phyloP scores from a whole-genome alignment of 2,329 filamentous ascomycete species.

The Hypoxylon sp. region DNA sequence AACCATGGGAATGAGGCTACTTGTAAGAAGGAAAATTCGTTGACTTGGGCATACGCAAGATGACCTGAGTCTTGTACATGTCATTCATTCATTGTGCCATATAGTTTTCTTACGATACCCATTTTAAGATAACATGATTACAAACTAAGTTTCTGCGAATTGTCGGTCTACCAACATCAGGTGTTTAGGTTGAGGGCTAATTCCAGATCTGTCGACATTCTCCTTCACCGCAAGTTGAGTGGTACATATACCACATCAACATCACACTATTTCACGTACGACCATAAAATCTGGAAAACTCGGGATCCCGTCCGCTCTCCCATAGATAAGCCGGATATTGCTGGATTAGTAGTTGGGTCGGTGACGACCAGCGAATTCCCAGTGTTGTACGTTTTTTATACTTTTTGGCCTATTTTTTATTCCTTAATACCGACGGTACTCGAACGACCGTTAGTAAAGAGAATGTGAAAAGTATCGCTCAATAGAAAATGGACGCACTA shows the following conservation, averaged over 20 bases:
- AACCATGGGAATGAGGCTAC: background rate
- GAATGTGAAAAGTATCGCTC: background rate
- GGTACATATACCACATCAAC: background rate
- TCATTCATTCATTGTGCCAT: background rate
- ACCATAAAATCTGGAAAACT: background rate
- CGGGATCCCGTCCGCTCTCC: background rate
- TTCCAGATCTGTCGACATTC: too few species aligned
- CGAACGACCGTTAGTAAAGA: too few species aligned
- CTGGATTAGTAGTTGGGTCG: slow-evolving; percentile 1
- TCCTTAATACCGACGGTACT: background rate
- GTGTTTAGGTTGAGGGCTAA: background rate
- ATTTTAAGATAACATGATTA: background rate
- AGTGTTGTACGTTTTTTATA: background rate
- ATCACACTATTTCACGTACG: background rate
- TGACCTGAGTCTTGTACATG: background rate
- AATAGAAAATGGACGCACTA: background rate
- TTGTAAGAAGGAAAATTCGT: background rate
- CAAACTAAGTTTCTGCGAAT: background rate
- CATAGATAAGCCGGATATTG: background rate
- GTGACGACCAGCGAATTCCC: background rate
- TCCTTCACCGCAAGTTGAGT: background rate
- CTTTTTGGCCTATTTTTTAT: background rate
- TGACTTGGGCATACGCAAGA: background rate
- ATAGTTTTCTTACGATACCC: background rate
- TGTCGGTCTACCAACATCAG: background rate